phyloP scores from a whole-genome alignment of 1,139 yeast genomes.

The Hemisphaericaspora xylofermentans region DNA sequence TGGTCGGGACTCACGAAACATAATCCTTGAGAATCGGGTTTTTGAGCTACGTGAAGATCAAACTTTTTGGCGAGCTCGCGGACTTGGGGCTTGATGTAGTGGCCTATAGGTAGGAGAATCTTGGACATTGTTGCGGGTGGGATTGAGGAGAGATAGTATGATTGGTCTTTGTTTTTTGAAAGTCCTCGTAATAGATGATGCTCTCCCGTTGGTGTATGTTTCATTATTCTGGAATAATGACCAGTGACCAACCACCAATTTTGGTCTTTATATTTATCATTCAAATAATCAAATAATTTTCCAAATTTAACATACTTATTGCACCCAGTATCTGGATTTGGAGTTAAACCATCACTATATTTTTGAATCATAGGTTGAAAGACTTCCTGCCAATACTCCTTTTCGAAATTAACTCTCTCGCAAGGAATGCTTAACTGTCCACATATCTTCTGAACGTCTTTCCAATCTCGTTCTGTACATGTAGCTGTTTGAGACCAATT shows the following conservation, averaged over 20 bases:
- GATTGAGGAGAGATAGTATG: conserved; percentile 80
- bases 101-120: conserved; percentile 78
- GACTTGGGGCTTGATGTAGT: conserved; percentile 69
- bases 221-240: conserved; percentile 74
- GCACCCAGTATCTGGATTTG: conserved; percentile 93
- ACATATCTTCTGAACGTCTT: conserved; percentile 71
- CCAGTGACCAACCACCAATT: conserved; percentile 92
- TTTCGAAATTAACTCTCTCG: conserved; percentile 78
- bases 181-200: conserved; percentile 58
- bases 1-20: conserved; percentile 83
- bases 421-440: conserved; percentile 61
- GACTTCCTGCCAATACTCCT: conserved; percentile 89
- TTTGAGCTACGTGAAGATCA: conserved; percentile 62
- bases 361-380: conserved; percentile 85
- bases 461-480: conserved; percentile 89
- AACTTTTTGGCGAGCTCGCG: conserved; percentile 60
- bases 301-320: conserved; percentile 88
- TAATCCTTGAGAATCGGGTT: conserved; percentile 92
- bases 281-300: conserved; percentile 56
- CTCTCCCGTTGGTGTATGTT: conserved; percentile 26
- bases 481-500: conserved; percentile 77
- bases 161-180: conserved; percentile 76
- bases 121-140: conserved; percentile 44
- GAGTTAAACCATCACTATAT: conserved; percentile 76
- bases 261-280: conserved; percentile 23